A percentile compares a stretch with the other conserved stretches of the same genome.
Conservation (phyloP, 495 filamentous ascomycete genomes). For the Letharia lupina region DNA sequence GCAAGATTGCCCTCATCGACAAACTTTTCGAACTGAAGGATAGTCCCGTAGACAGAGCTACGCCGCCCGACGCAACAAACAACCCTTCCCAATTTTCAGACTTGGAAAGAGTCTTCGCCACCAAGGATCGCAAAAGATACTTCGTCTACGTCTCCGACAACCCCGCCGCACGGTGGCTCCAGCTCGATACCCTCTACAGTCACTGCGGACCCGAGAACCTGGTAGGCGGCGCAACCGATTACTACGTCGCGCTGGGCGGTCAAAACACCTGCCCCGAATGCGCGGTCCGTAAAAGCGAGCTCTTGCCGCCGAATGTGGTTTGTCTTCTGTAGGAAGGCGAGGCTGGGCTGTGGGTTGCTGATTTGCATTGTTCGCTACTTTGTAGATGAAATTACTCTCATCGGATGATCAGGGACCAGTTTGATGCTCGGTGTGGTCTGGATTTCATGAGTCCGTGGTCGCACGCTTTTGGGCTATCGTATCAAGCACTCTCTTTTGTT, state of each 20-base stretch:
- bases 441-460: too few species aligned
- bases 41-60: not conserved
- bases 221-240: not conserved
- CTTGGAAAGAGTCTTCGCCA: not conserved
- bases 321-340: not conserved
- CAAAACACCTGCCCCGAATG: constrained; percentile 8
- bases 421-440: too few species aligned
- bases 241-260: not conserved
- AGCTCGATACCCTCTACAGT: constrained; percentile 2
- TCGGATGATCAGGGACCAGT: too few species aligned
- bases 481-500: not conserved
- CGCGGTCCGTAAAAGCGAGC: not conserved
- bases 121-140: not conserved
- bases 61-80: too few species aligned
- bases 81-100: not conserved
- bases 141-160: constrained; percentile 15
- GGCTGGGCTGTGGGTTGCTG: not conserved
- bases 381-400: not conserved
- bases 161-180: constrained; percentile 19
- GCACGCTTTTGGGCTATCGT: not conserved
- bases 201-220: not conserved
- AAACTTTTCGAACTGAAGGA: not conserved
- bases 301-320: not conserved
- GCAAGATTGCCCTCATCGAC: not conserved
- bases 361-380: not conserved